Base-by-base conservation (phyloP, 2,329 filamentous ascomycete species). In the Penicillium sp. region DNA sequence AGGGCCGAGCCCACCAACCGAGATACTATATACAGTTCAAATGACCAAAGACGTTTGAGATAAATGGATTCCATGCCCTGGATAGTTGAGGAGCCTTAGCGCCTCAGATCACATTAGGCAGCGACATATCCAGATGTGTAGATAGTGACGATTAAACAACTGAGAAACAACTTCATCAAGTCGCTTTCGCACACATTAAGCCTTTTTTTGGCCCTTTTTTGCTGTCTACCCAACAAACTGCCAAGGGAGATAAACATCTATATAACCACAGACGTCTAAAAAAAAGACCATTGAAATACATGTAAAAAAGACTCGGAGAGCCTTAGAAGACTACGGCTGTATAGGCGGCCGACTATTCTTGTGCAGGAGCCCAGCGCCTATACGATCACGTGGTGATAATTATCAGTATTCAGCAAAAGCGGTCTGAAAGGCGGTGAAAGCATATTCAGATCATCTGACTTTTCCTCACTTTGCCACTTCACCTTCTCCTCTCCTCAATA, bases 401-500 rank as follows among this genome's bases (percentile, higher is more conserved):
- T 14, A 22, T 2, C 20, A 16, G 8, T 14, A 49, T 14, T 20
- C 7, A 51, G 18, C 8, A n/a, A 45, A 40, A 54, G 62, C 62
- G 62, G 62, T 62, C 34, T 38, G 9, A 2, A 6, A 29, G 34
- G 61, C 62, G 61, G 62, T 62, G 37, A 22, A 48, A 10, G 6
- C 22, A 10, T 5, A 7, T 2, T 11, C 22, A 34, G 26, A 52
- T 53, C 52, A 58, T 60, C 55, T 61, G 63, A 60, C 59, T 62
- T 64, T 64, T 62, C 53, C 51, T 50, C 45, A 57, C 47, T 48
- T 48, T 47, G 42, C 50, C 57, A 37, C 50, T 53, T 61, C 57
- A 50, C 42, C 44, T 34, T 47, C 48, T 52, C 54, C 35, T 58
- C 53, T 51, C 34, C 46, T 46, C 26, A 18, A 24, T 29, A 20